These are phyloP conservation scores for Coffea canephora DNA, from an alignment of 257 asterid genomes.

Conservation along the genomic window DNA sequence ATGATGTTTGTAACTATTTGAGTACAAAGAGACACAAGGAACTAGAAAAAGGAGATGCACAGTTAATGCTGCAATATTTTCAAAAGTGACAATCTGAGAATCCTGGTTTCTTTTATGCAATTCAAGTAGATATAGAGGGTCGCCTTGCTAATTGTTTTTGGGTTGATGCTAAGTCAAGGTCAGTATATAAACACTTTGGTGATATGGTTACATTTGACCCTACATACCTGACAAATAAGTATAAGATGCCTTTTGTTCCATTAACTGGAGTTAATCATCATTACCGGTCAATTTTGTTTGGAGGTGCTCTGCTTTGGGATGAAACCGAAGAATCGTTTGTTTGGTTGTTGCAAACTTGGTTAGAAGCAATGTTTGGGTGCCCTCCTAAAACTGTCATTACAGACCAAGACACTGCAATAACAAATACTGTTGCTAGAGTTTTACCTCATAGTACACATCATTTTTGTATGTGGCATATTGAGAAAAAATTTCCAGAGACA, in stretches of 20 bases:
- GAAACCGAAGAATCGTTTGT: conserved; percentile 29
- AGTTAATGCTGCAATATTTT: neutral
- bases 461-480: conserved; percentile 42
- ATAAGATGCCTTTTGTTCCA: conserved; percentile 41
- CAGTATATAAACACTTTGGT: conserved; percentile 23
- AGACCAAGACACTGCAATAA: conserved; percentile 26
- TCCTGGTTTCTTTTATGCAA: neutral
- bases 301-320: conserved; percentile 48
- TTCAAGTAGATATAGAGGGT: neutral
- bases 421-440: conserved; percentile 33
- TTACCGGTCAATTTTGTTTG: conserved; percentile 46
- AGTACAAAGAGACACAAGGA: neutral
- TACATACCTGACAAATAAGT: conserved; percentile 34
- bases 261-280: conserved; percentile 52
- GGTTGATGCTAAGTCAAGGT: neutral
- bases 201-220: conserved; percentile 52
- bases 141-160: neutral
- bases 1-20: neutral
- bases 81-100: neutral
- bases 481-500: conserved; percentile 21
- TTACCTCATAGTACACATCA: conserved; percentile 44
- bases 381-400: conserved; percentile 42
- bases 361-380: conserved; percentile 39
- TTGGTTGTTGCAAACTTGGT: conserved; percentile 57
- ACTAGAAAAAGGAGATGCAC: neutral